A percentile compares a stretch with the other conserved stretches of the same genome.
phyloP scores from a whole-genome alignment of 352 stramenopile genomes.

The Phytophthora chlamydospora region DNA sequence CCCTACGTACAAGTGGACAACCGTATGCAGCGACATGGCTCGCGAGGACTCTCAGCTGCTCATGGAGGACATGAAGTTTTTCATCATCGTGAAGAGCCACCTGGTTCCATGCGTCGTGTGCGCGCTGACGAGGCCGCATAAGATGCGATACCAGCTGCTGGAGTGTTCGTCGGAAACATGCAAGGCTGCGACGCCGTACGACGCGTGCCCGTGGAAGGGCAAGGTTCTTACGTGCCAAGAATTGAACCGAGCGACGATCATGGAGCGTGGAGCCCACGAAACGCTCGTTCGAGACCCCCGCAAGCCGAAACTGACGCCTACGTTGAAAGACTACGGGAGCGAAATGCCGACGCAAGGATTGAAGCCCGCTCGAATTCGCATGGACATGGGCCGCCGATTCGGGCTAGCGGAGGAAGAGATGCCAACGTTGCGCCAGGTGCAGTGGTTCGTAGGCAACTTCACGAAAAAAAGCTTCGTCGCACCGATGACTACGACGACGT shows the following conservation, averaged over 20 bases:
- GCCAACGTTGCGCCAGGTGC: not conserved
- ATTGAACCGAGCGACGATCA: not conserved
- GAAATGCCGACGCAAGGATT: not conserved
- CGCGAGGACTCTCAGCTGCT: constrained; percentile 8
- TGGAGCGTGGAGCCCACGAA: not conserved
- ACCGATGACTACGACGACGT: constrained; percentile 3
- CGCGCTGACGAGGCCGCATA: not conserved
- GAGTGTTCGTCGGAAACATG: not conserved
- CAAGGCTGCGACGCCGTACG: too few species aligned
- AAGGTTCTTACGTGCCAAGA: constrained; percentile 6
- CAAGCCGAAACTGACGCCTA: not conserved
- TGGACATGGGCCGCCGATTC: not conserved
- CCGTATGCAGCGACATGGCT: constrained; percentile 4
- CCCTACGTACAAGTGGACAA: constrained; percentile 6
- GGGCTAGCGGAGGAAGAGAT: not conserved
- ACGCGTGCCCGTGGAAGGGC: too few species aligned
- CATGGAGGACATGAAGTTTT: constrained; percentile 6
- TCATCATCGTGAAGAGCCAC: constrained; percentile 7
- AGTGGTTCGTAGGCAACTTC: not conserved
- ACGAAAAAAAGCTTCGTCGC: not conserved
- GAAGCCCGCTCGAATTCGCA: not conserved
- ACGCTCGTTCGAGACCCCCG: not conserved
- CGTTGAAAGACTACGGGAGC: not conserved
- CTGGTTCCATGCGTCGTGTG: constrained; percentile 4
- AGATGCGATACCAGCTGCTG: constrained; percentile 11